Evolutionary conservation across 805 yeast species (phyloP).

Genomic region (Yueomyces sp.): DNA sequence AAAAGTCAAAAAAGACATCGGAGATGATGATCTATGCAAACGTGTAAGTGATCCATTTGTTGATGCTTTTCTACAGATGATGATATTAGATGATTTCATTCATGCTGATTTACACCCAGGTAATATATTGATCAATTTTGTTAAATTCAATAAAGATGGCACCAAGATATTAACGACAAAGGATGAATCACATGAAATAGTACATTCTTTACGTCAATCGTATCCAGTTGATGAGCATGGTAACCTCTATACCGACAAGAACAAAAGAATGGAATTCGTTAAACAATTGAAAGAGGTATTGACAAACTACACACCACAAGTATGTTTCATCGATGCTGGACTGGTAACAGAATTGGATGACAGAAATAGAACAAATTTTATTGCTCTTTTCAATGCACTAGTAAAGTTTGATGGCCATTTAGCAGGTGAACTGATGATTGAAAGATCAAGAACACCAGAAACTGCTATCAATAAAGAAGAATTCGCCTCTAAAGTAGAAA

Average conservation of each 20-base stretch:
- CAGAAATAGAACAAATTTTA: slow-evolving; percentile 66
- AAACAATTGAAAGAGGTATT: slow-evolving; percentile 37
- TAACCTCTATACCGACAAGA: neutral
- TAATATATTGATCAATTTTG: slow-evolving; percentile 67
- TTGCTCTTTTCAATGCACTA: slow-evolving; percentile 77
- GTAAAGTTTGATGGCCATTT: slow-evolving; percentile 86
- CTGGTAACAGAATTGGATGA: slow-evolving; percentile 80
- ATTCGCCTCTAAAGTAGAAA: slow-evolving; percentile 78
- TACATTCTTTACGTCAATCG: slow-evolving; percentile 7
- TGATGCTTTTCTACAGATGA: slow-evolving; percentile 87
- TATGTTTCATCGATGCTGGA: slow-evolving; percentile 89
- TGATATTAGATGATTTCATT: slow-evolving; percentile 82
- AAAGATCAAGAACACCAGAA: slow-evolving; percentile 87
- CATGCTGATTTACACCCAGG: slow-evolving; percentile 98
- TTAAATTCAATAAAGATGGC: slow-evolving; percentile 30
- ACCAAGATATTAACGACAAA: slow-evolving; percentile 19
- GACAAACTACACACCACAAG: slow-evolving; percentile 63
- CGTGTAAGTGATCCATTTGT: slow-evolving; percentile 69
- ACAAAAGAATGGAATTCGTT: slow-evolving; percentile 6
- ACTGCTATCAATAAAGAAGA: slow-evolving; percentile 75
- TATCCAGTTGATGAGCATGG: slow-evolving; percentile 3
- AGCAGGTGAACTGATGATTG: slow-evolving; percentile 94
- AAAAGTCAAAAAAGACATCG: slow-evolving; percentile 25
- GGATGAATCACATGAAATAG: slow-evolving; percentile 10
- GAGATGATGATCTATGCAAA: slow-evolving; percentile 36